Evolutionary conservation across 441 rosid genomes (phyloP).

Genomic region (Populus hybrid): DNA sequence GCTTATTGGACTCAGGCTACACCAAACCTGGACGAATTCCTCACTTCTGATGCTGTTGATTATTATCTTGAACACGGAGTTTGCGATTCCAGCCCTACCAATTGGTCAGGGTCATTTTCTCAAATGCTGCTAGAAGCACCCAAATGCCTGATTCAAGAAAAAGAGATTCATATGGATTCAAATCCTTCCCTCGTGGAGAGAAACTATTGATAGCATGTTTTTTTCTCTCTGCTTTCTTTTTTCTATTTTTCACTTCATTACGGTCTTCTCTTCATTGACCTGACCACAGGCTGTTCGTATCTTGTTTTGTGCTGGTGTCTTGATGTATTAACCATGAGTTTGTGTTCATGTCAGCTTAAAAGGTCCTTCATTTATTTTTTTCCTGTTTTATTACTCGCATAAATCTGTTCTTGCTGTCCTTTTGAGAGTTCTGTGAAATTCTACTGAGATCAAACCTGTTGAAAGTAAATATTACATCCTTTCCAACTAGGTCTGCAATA

Average conservation of each 20-base stretch:
- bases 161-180: not conserved
- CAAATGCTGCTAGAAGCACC: not conserved
- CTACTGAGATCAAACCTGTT: not conserved
- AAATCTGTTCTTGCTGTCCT: not conserved
- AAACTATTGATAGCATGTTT: not conserved
- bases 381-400: not conserved
- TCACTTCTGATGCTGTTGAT: not conserved
- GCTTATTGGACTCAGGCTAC: not conserved
- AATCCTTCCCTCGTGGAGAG: not conserved
- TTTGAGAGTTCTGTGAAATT: not conserved
- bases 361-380: not conserved
- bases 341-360: not conserved
- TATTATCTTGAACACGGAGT: not conserved
- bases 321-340: not conserved
- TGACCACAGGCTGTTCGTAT: not conserved
- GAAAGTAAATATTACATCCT: not conserved
- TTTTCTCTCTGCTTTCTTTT: not conserved
- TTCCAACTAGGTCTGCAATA: not conserved
- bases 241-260: not conserved
- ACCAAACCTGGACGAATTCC: not conserved
- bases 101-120: not conserved
- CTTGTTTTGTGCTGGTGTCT: not conserved
- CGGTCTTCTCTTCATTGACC: not conserved
- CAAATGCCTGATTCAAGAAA: not conserved
- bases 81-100: not conserved